Percentiles rank a stretch among this genome's conserved stretches.
phyloP scores from a whole-genome alignment of 345 rosid genomes.

The Citrus medica region DNA sequence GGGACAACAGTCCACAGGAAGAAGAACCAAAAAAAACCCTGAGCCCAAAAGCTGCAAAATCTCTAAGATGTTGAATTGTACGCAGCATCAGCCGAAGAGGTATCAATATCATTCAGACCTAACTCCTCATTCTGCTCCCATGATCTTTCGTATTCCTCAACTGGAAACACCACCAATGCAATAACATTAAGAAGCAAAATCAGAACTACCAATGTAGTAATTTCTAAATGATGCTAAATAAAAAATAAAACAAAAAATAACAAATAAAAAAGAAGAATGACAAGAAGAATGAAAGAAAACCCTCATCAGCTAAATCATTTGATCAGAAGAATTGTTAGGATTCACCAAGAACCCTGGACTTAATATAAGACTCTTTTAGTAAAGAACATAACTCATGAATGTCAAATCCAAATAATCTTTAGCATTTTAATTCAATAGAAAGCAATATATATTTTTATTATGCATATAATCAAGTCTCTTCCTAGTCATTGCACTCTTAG shows the following conservation, averaged over 20 bases:
- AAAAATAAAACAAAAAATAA: too few species aligned
- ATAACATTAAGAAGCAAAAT: not conserved
- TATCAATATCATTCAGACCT: conserved; percentile 87
- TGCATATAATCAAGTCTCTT: not conserved
- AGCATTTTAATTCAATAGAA: not conserved
- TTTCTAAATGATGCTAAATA: not conserved
- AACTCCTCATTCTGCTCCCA: conserved; percentile 96
- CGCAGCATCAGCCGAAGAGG: conserved; percentile 85
- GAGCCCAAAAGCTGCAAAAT: not conserved
- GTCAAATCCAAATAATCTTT: not conserved
- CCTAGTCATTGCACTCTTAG: not conserved
- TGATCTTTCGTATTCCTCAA: conserved; percentile 78
- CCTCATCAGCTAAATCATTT: not conserved
- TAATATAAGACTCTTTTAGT: not conserved
- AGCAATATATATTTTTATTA: not conserved
- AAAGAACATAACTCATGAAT: not conserved
- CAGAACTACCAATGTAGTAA: not conserved
- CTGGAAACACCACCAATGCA: conserved; percentile 29
- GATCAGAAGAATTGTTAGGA: not conserved
- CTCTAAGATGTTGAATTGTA: conserved; percentile 26
- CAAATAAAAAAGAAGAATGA: too few species aligned
- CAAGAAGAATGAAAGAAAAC: not conserved
- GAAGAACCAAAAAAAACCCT: not conserved
- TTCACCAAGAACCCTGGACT: not conserved
- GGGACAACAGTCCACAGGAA: not conserved